These are phyloP conservation scores for Dillenia turbinata DNA, from an alignment of 164 flowering plant genomes.

Conservation along the genomic window DNA sequence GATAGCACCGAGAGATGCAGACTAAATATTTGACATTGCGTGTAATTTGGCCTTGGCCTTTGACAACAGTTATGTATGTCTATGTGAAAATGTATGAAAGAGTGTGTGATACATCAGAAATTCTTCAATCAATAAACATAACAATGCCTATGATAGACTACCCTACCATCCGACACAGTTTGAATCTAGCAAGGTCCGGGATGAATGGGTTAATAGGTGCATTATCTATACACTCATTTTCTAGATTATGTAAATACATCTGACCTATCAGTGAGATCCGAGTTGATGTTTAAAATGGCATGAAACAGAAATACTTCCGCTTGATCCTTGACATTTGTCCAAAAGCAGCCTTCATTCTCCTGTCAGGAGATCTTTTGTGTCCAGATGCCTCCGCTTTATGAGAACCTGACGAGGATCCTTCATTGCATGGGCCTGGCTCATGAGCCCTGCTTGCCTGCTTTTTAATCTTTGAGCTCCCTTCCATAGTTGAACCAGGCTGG, in stretches of 20 bases:
- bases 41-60: too few species aligned
- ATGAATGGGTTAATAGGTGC: background rate
- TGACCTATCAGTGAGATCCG: too few species aligned
- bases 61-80: too few species aligned
- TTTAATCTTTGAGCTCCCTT: slow-evolving; percentile 1
- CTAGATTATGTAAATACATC: background rate
- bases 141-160: too few species aligned
- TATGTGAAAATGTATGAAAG: too few species aligned
- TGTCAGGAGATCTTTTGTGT: slow-evolving; percentile 6
- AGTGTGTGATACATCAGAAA: too few species aligned
- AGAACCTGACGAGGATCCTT: slow-evolving; percentile 14
- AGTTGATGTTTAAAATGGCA: slow-evolving; percentile 20
- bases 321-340: slow-evolving; percentile 20
- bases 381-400: slow-evolving; percentile 5
- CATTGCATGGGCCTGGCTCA: background rate
- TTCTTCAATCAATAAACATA: too few species aligned
- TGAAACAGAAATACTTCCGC: slow-evolving; percentile 37
- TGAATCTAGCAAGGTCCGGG: too few species aligned
- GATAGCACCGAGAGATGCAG: too few species aligned
- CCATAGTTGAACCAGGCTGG: slow-evolving; percentile 5
- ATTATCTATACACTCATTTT: background rate
- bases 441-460: background rate
- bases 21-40: too few species aligned
- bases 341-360: slow-evolving; percentile 14
- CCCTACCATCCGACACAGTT: too few species aligned